Conservation (phyloP, 768 basidiomycete species). For the Paxillus ammoniavirescens region DNA sequence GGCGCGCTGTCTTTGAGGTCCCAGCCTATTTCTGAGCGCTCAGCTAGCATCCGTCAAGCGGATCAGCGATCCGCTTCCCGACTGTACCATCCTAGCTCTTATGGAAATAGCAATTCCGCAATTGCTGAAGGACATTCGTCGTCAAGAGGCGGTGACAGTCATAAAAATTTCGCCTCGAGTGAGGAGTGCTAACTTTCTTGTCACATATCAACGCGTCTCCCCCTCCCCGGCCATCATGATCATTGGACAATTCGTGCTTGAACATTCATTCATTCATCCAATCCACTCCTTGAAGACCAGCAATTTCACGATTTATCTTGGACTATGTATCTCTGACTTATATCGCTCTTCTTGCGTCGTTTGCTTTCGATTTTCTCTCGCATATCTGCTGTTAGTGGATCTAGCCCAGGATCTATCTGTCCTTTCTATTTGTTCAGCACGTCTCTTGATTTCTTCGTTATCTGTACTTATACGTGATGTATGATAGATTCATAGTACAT, state of each 20-base stretch:
- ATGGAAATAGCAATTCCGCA: conserved; percentile 12
- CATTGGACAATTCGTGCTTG: conserved; percentile 4
- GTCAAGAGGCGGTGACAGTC: conserved; percentile 21
- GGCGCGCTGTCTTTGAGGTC: conserved; percentile 18
- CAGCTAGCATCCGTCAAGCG: conserved; percentile 13
- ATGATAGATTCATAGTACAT: conserved; percentile 17
- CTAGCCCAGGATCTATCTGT: conserved; percentile 2
- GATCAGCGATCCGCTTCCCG: conserved; percentile 22
- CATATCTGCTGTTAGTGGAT: conserved; percentile 10
- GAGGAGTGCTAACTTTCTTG: conserved; percentile 13
- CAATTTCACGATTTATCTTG: conserved; percentile 15
- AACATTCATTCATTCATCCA: conserved; percentile 7
- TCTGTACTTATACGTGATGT: conserved; percentile 31
- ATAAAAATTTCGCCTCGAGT: conserved; percentile 14
- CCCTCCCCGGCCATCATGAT: neutral
- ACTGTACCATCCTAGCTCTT: conserved; percentile 21
- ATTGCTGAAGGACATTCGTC: conserved; percentile 10
- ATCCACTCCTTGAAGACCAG: conserved; percentile 1
- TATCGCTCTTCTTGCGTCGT: conserved; percentile 24
- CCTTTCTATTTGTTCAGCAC: conserved; percentile 1
- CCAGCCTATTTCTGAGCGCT: conserved; percentile 18
- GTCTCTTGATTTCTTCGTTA: conserved; percentile 19
- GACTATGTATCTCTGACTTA: conserved; percentile 32
- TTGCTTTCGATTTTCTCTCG: conserved; percentile 22
- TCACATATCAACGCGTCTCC: neutral